Evolutionary conservation across 495 filamentous ascomycete genomes (phyloP).

Genomic region (Elaphomyces granulatus): DNA sequence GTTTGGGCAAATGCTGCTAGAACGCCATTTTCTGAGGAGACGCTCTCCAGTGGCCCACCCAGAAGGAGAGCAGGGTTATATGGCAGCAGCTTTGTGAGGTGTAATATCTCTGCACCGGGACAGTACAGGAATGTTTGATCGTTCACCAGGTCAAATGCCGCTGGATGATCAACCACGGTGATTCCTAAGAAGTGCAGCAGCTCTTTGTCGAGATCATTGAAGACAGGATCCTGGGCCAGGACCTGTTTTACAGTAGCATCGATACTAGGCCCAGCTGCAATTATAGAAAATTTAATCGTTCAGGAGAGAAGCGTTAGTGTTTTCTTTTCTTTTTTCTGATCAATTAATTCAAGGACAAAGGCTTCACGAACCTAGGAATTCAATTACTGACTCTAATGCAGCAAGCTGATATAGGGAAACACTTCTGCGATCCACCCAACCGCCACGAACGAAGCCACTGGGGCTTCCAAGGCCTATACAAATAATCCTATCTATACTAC

Average conservation of each 20-base stretch:
- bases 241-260: too few relatives aligned
- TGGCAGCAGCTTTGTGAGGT: slow-evolving; percentile 22
- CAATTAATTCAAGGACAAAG: slow-evolving; percentile 2
- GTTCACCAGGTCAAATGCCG: slow-evolving; percentile 39
- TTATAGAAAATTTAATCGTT: too few relatives aligned
- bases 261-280: too few relatives aligned
- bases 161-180: slow-evolving; percentile 40
- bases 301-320: too few relatives aligned
- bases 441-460: slow-evolving; percentile 30
- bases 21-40: slow-evolving; percentile 10
- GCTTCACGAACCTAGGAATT: slow-evolving; percentile 6
- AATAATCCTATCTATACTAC: slow-evolving; percentile 23
- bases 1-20: slow-evolving; percentile 13
- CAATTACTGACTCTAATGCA: slow-evolving; percentile 40
- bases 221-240: slow-evolving; percentile 57
- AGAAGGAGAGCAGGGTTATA: slow-evolving; percentile 20
- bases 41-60: slow-evolving; percentile 23
- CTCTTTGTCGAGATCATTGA: slow-evolving; percentile 43
- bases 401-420: slow-evolving; percentile 45
- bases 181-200: slow-evolving; percentile 42
- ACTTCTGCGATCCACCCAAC: slow-evolving; percentile 31
- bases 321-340: slow-evolving; percentile 1
- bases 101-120: slow-evolving; percentile 29
- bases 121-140: slow-evolving; percentile 47
- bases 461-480: slow-evolving; percentile 43